Evolutionary conservation across 805 yeast species (phyloP).

Genomic region (Hyphopichia homilentoma): DNA sequence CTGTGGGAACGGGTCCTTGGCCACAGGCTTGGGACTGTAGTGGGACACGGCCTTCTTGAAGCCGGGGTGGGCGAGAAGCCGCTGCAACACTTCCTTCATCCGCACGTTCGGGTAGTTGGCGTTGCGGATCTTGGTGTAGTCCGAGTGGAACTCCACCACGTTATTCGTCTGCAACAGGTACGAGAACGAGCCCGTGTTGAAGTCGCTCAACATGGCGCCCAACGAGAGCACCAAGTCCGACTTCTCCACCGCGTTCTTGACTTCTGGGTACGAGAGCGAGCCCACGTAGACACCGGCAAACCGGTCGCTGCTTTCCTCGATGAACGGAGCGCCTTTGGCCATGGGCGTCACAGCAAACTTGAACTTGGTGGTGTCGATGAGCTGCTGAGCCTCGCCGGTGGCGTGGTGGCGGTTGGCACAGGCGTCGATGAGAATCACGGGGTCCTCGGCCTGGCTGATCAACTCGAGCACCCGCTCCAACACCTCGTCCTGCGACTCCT

Average conservation of each 20-base stretch:
- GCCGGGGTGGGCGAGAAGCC: conserved; percentile 5
- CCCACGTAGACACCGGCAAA: conserved; percentile 23
- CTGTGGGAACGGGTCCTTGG: conserved; percentile 12
- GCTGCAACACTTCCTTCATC: conserved; percentile 15
- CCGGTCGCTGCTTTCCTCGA: conserved; percentile 15
- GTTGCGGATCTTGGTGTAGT: conserved; percentile 14
- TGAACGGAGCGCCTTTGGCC: conserved; percentile 17
- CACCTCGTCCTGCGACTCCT: conserved; percentile 31
- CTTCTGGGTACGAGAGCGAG: conserved; percentile 18
- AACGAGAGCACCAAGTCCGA: conserved; percentile 18
- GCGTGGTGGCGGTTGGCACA: conserved; percentile 18
- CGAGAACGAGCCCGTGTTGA: conserved; percentile 21
- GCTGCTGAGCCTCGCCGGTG: conserved; percentile 12
- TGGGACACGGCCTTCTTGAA: conserved; percentile 8
- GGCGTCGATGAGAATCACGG: conserved; percentile 18
- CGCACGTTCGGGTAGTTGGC: conserved; percentile 15
- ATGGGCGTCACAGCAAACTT: conserved; percentile 19
- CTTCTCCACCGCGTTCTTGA: conserved; percentile 15
- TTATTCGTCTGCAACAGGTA: conserved; percentile 17
- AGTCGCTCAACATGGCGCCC: conserved; percentile 21
- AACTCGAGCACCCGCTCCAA: conserved; percentile 19
- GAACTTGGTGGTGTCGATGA: conserved; percentile 15
- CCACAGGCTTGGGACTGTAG: conserved; percentile 10
- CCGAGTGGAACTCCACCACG: conserved; percentile 20
- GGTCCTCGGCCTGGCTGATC: conserved; percentile 16